Evolutionary conservation across 2,329 filamentous ascomycete species (phyloP).

Genomic region (Ilyonectria destructans): DNA sequence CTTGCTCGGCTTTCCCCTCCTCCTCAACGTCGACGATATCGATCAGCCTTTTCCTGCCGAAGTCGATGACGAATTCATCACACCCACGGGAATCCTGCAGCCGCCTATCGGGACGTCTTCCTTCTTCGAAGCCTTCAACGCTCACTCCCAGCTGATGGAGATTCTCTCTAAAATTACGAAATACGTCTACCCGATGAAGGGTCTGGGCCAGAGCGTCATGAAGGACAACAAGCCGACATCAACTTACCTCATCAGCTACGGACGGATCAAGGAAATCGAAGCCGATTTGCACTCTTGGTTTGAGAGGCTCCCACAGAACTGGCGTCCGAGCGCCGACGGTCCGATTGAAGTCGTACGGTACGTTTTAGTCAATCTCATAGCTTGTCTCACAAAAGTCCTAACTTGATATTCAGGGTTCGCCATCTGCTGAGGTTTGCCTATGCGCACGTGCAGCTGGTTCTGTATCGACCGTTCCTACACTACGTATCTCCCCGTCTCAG

Average conservation of each 20-base stretch:
- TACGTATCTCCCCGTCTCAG: slow-evolving; percentile 80
- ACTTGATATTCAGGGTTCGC: slow-evolving; percentile 67
- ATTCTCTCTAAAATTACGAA: slow-evolving; percentile 78
- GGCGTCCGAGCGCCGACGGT: slow-evolving; percentile 86
- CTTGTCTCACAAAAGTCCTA: slow-evolving; percentile 18
- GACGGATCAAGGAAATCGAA: slow-evolving; percentile 77
- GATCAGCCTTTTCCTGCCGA: slow-evolving; percentile 77
- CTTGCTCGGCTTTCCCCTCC: slow-evolving; percentile 76
- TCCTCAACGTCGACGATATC: slow-evolving; percentile 76
- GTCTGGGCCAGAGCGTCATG: slow-evolving; percentile 63
- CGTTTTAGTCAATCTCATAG: slow-evolving; percentile 49
- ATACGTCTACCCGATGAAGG: slow-evolving; percentile 77
- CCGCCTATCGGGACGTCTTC: slow-evolving; percentile 72
- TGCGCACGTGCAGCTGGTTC: slow-evolving; percentile 85
- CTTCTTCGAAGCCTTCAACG: slow-evolving; percentile 77
- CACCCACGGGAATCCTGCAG: slow-evolving; percentile 68
- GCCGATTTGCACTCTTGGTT: slow-evolving; percentile 76
- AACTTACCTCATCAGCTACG: slow-evolving; percentile 76
- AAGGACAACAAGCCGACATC: slow-evolving; percentile 62
- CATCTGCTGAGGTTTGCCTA: slow-evolving; percentile 86
- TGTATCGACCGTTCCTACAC: slow-evolving; percentile 88
- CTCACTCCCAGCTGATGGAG: slow-evolving; percentile 75
- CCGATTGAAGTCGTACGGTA: slow-evolving; percentile 84
- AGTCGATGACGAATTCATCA: slow-evolving; percentile 79
- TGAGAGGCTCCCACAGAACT: slow-evolving; percentile 78